Conservation (phyloP, 345 rosid genomes). For the Corymbia maculata region DNA sequence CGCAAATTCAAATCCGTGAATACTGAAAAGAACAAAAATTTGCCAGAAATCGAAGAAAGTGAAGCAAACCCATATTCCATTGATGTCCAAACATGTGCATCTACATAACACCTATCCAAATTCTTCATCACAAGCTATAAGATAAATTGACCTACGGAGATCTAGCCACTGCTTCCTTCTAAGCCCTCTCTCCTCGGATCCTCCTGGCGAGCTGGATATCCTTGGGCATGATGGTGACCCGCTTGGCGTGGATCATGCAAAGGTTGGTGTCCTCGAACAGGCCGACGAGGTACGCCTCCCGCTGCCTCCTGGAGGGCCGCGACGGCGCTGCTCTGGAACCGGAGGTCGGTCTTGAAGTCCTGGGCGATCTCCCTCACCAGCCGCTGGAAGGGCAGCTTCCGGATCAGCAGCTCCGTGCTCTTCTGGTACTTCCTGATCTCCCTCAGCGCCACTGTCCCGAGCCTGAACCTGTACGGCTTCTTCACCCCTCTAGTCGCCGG, state of each 20-base stretch:
- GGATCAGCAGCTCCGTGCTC: not conserved
- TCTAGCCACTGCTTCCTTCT: accelerated
- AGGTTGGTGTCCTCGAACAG: not conserved
- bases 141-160: not conserved
- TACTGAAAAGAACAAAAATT: not conserved
- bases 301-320: not conserved
- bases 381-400: not conserved
- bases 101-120: not conserved
- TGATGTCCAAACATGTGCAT: not conserved
- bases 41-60: not conserved
- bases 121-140: not conserved
- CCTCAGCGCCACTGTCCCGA: not conserved
- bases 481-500: not conserved
- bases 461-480: not conserved
- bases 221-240: not conserved
- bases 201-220: not conserved
- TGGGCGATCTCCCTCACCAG: not conserved
- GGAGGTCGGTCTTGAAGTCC: not conserved
- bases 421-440: not conserved
- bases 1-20: not conserved
- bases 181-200: not conserved
- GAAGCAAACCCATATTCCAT: not conserved
- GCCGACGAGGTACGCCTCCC: not conserved
- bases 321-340: not conserved
- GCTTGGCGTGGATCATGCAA: not conserved